Evolutionary conservation across 805 yeast species (phyloP), one percentile per base, ranked within the genome.

Genomic region (Kregervanrija fluxuum): DNA sequence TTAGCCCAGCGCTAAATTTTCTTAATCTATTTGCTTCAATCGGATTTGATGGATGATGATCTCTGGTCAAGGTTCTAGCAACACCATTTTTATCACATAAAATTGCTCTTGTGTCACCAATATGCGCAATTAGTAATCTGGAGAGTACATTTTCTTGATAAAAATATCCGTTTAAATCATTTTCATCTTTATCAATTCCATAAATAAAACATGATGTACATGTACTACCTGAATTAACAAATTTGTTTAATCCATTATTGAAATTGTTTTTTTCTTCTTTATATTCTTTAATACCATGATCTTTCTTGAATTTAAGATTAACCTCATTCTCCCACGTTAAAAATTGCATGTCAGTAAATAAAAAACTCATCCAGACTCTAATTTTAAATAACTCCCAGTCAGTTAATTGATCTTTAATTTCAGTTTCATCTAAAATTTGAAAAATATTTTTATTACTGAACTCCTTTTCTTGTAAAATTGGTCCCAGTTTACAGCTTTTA

Each of bases 31-130:
- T 68, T 2, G 85, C 74, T 64, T 93, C 99, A 10, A 77, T 68
- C 1, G 88, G 83, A 40, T 89, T 82, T 0, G 86, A 76, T 2
- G 97, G 95, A 63, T 91, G 96, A 62, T 93, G 99, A 33, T 80
- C 76, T 33, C 76, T 71, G 1, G 95, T 86, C 42, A 93, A 67
- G 14, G 86, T 71, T 53, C 82, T 90, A 1, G 95, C 95, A 35
- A 75, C 66, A 2, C 98, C 98, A 44, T 72, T 63, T 45, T 73
- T 74, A 62, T 90, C 98, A 51, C 93, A 85, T n/a, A 93, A 55
- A 2, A 93, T 73, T 5, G 95, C 88, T 49, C 85, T 76, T 3
- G 97, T 85, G 60, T 93, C 99, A 5, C 99, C 99, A 11, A 91
- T 80, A 58, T 93, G 99, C 1, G 95, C 90, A 14, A 90, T 77